Base-by-base conservation (phyloP, 2,329 filamentous ascomycete genomes). In the Stachybotrys chartarum region DNA sequence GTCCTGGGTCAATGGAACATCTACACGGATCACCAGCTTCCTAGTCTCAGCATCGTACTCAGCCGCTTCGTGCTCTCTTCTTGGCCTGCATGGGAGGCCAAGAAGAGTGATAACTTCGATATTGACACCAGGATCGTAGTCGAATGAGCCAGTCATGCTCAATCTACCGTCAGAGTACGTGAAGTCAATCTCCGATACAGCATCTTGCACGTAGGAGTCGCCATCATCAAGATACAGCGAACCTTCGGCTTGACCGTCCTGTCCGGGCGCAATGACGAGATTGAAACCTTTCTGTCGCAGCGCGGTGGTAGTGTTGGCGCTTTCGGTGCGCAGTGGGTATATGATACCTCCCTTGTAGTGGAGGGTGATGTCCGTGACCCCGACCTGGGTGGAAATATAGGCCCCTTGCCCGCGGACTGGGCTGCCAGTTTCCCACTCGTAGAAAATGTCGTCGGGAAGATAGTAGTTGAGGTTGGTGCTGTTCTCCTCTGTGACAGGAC, bases 211-310 rank as follows among this genome's bases (percentile, higher is more conserved):
- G 45, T 91, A 63, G 24, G 79, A 84, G 57, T 83, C 81, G 12
- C 89, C 89, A 57, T 93, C 89, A 60, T 93, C 89, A 3, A 92
- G 74, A 64, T 91, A 92, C 56, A 93, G 72, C 18, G 75, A 74
- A 0, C 89, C 89, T 0, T 66, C 68, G 0, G 89, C 89, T 7
- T 72, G 81, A 1, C 86, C 87, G 54, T 88, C 75, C 0, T 68
- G 63, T 1, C 78, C 83, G 0, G 87, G 79, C 0, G 88, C 85
- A 35, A 93, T 77, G 30, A 91, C 65, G 52, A 93, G 72, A 62
- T 85, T 78, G 69, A 92, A 91, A 54, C 84, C 76, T 61, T 87
- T 75, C 59, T 81, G 78, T 16, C 86, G 77, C 45, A 88, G 71
- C 30, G 78, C 80, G 0, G 76, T 78, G 1, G 85, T 88, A 0